phyloP scores from a whole-genome alignment of 108 stramenopile genomes.

The Conticribra guillardii region DNA sequence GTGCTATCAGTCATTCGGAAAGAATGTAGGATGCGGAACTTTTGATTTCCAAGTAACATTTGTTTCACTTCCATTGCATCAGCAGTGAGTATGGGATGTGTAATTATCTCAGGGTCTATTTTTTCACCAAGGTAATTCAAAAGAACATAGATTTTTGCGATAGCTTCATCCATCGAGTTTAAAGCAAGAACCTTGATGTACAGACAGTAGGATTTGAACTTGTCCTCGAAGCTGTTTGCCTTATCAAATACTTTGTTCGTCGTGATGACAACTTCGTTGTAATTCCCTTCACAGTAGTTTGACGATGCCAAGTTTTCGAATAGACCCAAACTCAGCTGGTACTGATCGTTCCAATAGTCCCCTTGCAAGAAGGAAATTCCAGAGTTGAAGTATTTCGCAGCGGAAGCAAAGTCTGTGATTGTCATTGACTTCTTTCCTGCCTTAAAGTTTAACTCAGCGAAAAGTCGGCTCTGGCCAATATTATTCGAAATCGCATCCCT shows the following conservation, averaged over 20 bases:
- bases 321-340: neutral
- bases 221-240: neutral
- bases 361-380: slow-evolving; percentile 17
- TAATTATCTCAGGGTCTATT: neutral
- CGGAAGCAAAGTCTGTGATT: slow-evolving; percentile 3
- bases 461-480: slow-evolving; percentile 2
- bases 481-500: slow-evolving; percentile 5
- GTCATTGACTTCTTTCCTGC: slow-evolving; percentile 13
- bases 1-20: slow-evolving; percentile 22
- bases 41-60: slow-evolving; percentile 11
- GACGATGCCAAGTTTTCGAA: neutral
- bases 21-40: slow-evolving; percentile 8
- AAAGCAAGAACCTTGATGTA: neutral
- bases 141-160: neutral
- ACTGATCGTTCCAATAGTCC: slow-evolving; percentile 3
- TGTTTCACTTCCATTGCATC: slow-evolving; percentile 11
- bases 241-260: neutral
- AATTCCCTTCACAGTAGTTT: neutral
- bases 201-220: slow-evolving; percentile 3
- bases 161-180: neutral
- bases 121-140: neutral
- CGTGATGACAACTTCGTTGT: neutral
- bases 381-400: slow-evolving; percentile 6
- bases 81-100: neutral
- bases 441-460: slow-evolving; percentile 6